Percentiles rank a stretch among this genome's conserved stretches.
Conservation (phyloP, 2,329 filamentous ascomycete genomes). For the Claviceps capensis region DNA sequence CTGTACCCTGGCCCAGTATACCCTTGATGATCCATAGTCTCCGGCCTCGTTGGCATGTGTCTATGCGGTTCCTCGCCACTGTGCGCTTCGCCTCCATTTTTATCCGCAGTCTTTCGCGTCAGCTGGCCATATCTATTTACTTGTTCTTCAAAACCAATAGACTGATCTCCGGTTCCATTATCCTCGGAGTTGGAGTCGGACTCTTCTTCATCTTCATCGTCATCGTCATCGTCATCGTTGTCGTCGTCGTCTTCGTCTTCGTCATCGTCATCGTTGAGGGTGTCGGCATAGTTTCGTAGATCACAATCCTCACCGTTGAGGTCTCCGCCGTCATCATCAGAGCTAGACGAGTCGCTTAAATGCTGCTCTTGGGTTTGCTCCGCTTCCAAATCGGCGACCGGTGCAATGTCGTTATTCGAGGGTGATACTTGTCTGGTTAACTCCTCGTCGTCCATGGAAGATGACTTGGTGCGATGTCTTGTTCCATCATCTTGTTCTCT, state of each 20-base stretch:
- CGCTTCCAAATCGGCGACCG: neutral
- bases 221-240: slow-evolving; percentile 22
- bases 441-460: neutral
- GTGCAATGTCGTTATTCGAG: neutral
- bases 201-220: slow-evolving; percentile 8
- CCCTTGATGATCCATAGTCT: neutral
- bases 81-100: slow-evolving; percentile 1
- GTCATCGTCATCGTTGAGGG: slow-evolving; percentile 8
- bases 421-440: neutral
- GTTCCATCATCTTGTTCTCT: neutral
- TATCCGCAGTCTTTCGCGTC: neutral
- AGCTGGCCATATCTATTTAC: slow-evolving; percentile 6
- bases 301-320: slow-evolving; percentile 21
- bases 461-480: neutral
- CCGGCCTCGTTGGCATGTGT: neutral
- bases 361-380: neutral
- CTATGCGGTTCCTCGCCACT: neutral
- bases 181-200: slow-evolving; percentile 5
- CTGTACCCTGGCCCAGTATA: slow-evolving; percentile 9
- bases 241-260: slow-evolving; percentile 16
- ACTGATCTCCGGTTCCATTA: slow-evolving; percentile 8
- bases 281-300: slow-evolving; percentile 18
- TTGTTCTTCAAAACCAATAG: slow-evolving; percentile 20
- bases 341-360: slow-evolving; percentile 6
- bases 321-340: slow-evolving; percentile 14